Evolutionary conservation across 352 stramenopile genomes (phyloP).

Genomic region (Proteromonas lacertae): DNA sequence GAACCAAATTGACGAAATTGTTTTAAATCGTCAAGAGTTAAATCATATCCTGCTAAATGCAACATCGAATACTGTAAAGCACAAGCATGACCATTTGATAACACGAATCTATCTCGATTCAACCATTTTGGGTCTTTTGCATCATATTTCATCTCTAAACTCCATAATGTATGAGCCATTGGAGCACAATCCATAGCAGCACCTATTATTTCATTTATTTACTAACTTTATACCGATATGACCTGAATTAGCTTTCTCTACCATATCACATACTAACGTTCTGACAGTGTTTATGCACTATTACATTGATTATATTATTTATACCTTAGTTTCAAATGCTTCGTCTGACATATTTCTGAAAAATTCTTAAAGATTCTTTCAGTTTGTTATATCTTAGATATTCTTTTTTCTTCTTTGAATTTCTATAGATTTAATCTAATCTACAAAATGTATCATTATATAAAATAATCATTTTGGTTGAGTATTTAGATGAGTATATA

Average conservation of each 20-base stretch:
- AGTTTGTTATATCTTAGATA: too few relatives aligned
- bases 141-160: conserved; percentile 43
- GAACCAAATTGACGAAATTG: conserved; percentile 71
- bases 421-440: too few relatives aligned
- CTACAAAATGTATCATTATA: too few relatives aligned
- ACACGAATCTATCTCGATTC: conserved; percentile 91
- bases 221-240: conserved; percentile 63
- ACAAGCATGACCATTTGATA: conserved; percentile 92
- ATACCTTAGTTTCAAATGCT: too few relatives aligned
- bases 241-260: conserved; percentile 75
- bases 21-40: conserved; percentile 81
- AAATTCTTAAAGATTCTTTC: too few relatives aligned
- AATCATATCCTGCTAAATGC: conserved; percentile 65
- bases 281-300: conserved; percentile 80
- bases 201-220: conserved; percentile 7
- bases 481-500: too few relatives aligned
- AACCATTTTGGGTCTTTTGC: conserved; percentile 31
- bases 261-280: conserved; percentile 77
- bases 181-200: conserved; percentile 92
- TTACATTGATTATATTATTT: too few relatives aligned
- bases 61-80: conserved; percentile 96
- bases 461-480: too few relatives aligned
- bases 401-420: too few relatives aligned
- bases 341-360: too few relatives aligned
- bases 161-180: conserved; percentile 84